Conservation (phyloP, 305 asterid genomes). For the Fraxinus greggii region DNA sequence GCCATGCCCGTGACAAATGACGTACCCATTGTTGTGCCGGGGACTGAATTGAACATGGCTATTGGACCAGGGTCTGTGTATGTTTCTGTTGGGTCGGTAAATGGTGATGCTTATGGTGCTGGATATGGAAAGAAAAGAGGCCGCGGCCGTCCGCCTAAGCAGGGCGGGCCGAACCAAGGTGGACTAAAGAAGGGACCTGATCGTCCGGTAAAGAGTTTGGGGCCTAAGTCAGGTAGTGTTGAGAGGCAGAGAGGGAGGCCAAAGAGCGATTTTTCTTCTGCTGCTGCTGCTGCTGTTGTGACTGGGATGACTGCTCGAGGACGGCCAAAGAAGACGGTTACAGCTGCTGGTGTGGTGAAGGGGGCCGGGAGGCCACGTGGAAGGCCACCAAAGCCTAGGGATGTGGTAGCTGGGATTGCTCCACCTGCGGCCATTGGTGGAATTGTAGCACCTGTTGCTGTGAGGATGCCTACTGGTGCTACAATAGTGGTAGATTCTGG, state of each 20-base stretch:
- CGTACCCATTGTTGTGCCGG: conserved; percentile 4
- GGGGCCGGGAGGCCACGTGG: conserved; percentile 60
- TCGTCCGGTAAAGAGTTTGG: conserved; percentile 47
- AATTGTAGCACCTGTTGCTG: conserved; percentile 18
- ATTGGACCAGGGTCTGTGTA: conserved; percentile 30
- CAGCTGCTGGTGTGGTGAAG: conserved; percentile 19
- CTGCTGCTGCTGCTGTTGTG: conserved; percentile 7
- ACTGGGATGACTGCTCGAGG: background rate
- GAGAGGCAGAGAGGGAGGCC: background rate
- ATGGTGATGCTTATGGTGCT: conserved; percentile 34
- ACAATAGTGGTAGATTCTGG: background rate
- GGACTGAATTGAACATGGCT: background rate
- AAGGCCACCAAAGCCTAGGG: conserved; percentile 49
- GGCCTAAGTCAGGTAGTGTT: conserved; percentile 12
- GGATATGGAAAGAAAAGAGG: conserved; percentile 29
- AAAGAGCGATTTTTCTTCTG: conserved; percentile 10
- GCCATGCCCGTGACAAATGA: conserved; percentile 17
- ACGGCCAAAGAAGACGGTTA: background rate
- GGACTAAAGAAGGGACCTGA: conserved; percentile 46
- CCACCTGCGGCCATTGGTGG: conserved; percentile 25
- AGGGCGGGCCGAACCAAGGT: background rate
- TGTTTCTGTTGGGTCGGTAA: conserved; percentile 28
- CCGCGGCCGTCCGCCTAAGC: conserved; percentile 55
- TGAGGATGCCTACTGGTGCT: background rate
- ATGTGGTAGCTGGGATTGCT: conserved; percentile 32